Evolutionary conservation across 2,329 filamentous ascomycete genomes (phyloP), one percentile per base, ranked within the genome.

Genomic region (Trichoderma aggressivum): DNA sequence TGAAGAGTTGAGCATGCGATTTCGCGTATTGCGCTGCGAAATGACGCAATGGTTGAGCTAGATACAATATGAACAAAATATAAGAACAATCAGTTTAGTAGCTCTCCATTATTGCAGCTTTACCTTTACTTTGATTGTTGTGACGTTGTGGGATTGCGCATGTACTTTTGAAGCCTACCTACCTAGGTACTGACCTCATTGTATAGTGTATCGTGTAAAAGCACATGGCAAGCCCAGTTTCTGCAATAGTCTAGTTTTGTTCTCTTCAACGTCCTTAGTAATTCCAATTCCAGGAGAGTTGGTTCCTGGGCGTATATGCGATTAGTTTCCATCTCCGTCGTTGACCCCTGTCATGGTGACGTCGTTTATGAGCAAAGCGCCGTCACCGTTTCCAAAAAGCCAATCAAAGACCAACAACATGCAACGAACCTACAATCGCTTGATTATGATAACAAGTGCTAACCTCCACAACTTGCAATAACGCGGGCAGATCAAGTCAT

Each of bases 301-400:
- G 12, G 34, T 36, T 36, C 34, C 34, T 36, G 34, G 34, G 11
- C 32, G 30, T 34, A 34, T 32, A 32, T 11, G 36, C 36, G 12
- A 18, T 18, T 7, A 7, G 18, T 36, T 2, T 21, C 21, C 10
- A 6, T 58, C 1, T 24, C 11, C 34, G 12, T 18, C 36, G 39
- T 32, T 50, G 28, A 26, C 5, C 43, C 36, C 26, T 64, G 61
- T 68, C 65, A 60, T 68, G 65, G 55, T 68, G 65, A 68, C 65
- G 65, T 68, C 65, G 65, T 26, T 18, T 50, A 14, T n/a, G n/a
- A 18, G n/a, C 39, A 34, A n/a, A 59, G 21, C 39, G 47, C 28
- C 65, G 55, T 68, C 65, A 59, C 28, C 30, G 4, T 47, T 39
- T 18, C 7, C 36, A 12, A 53, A 21, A 58, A 59, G 28, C 2